Conservation (phyloP, 2,329 filamentous ascomycete genomes). For the Phaeosphaeriaceae sp. region DNA sequence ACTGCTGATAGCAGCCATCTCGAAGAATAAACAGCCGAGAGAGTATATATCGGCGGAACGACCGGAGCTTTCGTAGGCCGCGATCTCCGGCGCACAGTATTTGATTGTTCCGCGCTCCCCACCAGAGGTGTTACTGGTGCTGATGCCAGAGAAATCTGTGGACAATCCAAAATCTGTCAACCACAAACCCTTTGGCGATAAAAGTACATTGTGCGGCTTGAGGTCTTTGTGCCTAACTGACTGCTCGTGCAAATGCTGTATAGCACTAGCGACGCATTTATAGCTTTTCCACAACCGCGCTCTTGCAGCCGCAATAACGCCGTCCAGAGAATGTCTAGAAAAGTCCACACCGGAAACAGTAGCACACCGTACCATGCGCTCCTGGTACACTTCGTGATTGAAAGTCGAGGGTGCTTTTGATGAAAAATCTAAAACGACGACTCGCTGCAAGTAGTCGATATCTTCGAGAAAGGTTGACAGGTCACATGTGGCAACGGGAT, state of each 20-base stretch:
- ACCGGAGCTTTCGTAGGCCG: constrained; percentile 5
- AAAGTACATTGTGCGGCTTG: constrained; percentile 9
- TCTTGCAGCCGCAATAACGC: constrained; percentile 5
- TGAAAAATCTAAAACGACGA: neutral
- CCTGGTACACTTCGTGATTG: neutral
- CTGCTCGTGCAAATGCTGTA: constrained; percentile 6
- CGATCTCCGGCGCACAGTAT: constrained; percentile 22
- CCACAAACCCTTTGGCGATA: constrained; percentile 1
- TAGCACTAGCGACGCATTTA: constrained; percentile 3
- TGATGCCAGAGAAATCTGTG: constrained; percentile 11
- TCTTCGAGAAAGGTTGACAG: neutral
- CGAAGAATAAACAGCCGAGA: constrained; percentile 17
- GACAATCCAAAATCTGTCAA: constrained; percentile 12
- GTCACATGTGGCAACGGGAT: constrained; percentile 11
- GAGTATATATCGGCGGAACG: constrained; percentile 20
- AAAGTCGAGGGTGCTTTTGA: neutral
- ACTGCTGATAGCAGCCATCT: constrained; percentile 6
- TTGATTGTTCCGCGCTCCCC: constrained; percentile 9
- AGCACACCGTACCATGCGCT: neutral
- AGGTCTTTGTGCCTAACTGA: constrained; percentile 9
- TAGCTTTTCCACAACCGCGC: constrained; percentile 1
- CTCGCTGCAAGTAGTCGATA: constrained; percentile 3
- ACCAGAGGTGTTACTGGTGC: neutral
- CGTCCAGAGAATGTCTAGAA: neutral
- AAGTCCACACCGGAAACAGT: neutral